Conservation (phyloP, 1,284 basidiomycete species). For the Trichosporon sp. region DNA sequence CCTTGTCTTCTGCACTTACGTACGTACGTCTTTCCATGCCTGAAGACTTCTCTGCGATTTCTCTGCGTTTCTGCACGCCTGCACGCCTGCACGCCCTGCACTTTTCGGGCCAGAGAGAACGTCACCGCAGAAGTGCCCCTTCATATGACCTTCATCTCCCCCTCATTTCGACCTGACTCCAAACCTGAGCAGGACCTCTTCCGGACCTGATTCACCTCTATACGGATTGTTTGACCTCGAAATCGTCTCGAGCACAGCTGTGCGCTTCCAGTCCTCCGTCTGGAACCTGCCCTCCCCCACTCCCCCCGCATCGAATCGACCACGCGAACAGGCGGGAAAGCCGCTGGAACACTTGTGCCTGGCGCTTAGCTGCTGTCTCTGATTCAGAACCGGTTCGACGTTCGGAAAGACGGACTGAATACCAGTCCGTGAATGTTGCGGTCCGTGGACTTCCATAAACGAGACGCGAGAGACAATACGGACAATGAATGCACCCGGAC, state of each 20-base stretch:
- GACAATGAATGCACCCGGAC: no score
- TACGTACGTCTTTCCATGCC: neutral
- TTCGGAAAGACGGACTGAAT: neutral
- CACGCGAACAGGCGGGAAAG: neutral
- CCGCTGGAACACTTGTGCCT: neutral
- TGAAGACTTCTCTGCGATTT: neutral
- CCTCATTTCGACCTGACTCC: neutral
- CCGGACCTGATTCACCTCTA: neutral
- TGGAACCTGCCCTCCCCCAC: no score
- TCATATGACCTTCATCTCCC: no score
- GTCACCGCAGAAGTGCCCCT: neutral
- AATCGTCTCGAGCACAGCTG: neutral
- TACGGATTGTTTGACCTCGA: neutral
- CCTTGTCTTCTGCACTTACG: no score
- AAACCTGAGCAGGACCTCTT: no score
- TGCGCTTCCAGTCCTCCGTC: neutral
- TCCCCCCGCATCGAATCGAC: neutral
- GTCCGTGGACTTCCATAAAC: neutral
- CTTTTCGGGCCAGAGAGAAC: slow-evolving; percentile 5
- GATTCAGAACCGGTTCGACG: no score
- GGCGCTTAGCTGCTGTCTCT: neutral
- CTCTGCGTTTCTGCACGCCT: neutral
- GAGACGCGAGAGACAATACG: no score
- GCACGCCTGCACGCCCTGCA: no score
- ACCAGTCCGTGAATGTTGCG: neutral